These are phyloP conservation scores for Claviceps humidiphila DNA, from an alignment of 2,329 filamentous ascomycete genomes.

Conservation along the genomic window DNA sequence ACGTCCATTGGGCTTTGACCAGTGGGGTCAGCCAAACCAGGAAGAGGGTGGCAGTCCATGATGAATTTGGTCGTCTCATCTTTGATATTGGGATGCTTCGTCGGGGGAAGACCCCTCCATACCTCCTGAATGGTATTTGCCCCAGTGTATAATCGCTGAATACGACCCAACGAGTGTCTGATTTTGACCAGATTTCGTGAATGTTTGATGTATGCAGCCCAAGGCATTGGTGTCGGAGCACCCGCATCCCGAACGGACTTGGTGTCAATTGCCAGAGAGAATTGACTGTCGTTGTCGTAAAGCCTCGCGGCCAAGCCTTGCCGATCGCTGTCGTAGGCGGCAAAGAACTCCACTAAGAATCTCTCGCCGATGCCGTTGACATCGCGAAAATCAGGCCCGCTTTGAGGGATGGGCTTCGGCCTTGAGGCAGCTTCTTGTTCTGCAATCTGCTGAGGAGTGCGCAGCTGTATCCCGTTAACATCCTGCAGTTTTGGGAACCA, in stretches of 20 bases:
- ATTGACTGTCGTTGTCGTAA: conserved; percentile 64
- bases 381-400: conserved; percentile 59
- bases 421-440: conserved; percentile 35
- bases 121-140: conserved; percentile 49
- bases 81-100: conserved; percentile 59
- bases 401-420: conserved; percentile 47
- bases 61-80: conserved; percentile 60
- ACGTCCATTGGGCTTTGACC: conserved; percentile 53
- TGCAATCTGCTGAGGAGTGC: conserved; percentile 57
- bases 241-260: conserved; percentile 34
- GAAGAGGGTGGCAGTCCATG: conserved; percentile 66
- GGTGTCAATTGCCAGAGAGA: conserved; percentile 63
- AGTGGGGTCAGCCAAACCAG: conserved; percentile 56
- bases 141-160: conserved; percentile 54
- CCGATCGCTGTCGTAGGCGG: conserved; percentile 60
- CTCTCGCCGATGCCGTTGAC: conserved; percentile 60
- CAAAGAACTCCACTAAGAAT: conserved; percentile 64
- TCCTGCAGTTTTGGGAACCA: conserved; percentile 76
- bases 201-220: conserved; percentile 62
- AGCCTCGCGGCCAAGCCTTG: conserved; percentile 47
- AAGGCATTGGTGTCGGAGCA: conserved; percentile 37
- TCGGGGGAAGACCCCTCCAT: conserved; percentile 59
- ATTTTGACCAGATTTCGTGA: conserved; percentile 69
- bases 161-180: conserved; percentile 42
- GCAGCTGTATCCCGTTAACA: conserved; percentile 62